Conservation (phyloP, 768 basidiomycete genomes). For the Xerocomus potaroensis region DNA sequence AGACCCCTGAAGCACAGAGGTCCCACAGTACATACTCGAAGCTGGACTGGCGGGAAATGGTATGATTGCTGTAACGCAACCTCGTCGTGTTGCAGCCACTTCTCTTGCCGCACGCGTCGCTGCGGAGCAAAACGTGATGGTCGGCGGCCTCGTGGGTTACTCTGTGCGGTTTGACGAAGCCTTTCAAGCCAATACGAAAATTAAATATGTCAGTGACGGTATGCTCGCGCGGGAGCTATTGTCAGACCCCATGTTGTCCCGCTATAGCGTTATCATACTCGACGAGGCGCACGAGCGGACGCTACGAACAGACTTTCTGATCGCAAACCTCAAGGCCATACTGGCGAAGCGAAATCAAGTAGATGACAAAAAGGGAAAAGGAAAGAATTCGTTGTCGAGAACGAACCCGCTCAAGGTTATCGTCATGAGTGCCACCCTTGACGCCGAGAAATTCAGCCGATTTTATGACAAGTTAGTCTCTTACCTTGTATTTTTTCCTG, state of each 20-base stretch:
- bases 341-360: constrained; percentile 56
- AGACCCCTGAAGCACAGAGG: constrained; percentile 55
- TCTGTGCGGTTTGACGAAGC: constrained; percentile 94
- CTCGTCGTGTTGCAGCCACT: constrained; percentile 91
- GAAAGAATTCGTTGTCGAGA: constrained; percentile 31
- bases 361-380: constrained; percentile 43
- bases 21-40: constrained; percentile 93
- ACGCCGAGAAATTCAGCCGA: constrained; percentile 88
- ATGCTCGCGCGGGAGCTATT: constrained; percentile 95
- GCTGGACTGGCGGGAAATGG: constrained; percentile 66
- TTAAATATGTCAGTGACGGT: constrained; percentile 97
- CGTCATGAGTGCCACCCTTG: constrained; percentile 96
- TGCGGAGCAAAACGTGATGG: constrained; percentile 63
- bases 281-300: constrained; percentile 99
- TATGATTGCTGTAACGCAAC: constrained; percentile 91
- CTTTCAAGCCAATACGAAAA: constrained; percentile 63
- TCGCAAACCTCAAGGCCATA: constrained; percentile 85
- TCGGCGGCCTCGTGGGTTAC: constrained; percentile 87
- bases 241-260: constrained; percentile 67
- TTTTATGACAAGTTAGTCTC: constrained; percentile 76
- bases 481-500: not conserved
- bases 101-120: constrained; percentile 92
- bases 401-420: constrained; percentile 81
- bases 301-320: constrained; percentile 88
- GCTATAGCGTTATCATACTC: constrained; percentile 85